Conservation (phyloP, 2,329 filamentous ascomycete species). For the Apiospora kogelbergensis region DNA sequence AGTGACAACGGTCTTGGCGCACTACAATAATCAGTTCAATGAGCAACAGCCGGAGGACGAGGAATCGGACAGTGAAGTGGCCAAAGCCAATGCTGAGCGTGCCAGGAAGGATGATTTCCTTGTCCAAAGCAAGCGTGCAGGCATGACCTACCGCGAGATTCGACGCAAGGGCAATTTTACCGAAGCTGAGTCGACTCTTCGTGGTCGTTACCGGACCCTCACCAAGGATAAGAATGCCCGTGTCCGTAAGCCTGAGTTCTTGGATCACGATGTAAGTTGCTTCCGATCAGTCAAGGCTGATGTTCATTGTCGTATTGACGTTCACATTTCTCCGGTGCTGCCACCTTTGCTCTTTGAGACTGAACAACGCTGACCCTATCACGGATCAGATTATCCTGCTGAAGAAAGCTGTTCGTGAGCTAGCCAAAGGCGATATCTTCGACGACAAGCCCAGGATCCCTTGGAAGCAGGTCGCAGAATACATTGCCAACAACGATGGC, state of each 20-base stretch:
- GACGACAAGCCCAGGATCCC: conserved; percentile 40
- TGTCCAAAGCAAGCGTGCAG: conserved; percentile 51
- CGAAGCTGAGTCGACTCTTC: conserved; percentile 71
- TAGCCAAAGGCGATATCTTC: conserved; percentile 31
- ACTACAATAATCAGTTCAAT: conserved; percentile 13
- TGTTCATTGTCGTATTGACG: no score
- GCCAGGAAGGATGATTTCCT: conserved; percentile 48
- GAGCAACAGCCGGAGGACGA: conserved; percentile 13
- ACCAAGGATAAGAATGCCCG: conserved; percentile 63
- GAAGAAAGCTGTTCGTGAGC: conserved; percentile 40
- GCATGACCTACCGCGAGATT: conserved; percentile 67
- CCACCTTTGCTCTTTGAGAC: neutral
- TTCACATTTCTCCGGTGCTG: neutral
- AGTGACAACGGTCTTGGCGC: conserved; percentile 7
- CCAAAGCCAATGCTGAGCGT: conserved; percentile 20
- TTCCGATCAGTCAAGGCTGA: neutral
- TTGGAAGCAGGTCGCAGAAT: conserved; percentile 58
- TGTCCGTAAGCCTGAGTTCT: conserved; percentile 67
- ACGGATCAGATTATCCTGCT: conserved; percentile 43
- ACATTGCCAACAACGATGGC: conserved; percentile 51
- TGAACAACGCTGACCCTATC: neutral
- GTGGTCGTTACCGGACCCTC: conserved; percentile 65
- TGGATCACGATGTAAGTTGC: conserved; percentile 59
- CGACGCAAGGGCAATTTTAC: conserved; percentile 51
- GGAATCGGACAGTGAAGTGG: neutral